Conservation (phyloP, 2,329 filamentous ascomycete genomes). For the Triangularia setosa region DNA sequence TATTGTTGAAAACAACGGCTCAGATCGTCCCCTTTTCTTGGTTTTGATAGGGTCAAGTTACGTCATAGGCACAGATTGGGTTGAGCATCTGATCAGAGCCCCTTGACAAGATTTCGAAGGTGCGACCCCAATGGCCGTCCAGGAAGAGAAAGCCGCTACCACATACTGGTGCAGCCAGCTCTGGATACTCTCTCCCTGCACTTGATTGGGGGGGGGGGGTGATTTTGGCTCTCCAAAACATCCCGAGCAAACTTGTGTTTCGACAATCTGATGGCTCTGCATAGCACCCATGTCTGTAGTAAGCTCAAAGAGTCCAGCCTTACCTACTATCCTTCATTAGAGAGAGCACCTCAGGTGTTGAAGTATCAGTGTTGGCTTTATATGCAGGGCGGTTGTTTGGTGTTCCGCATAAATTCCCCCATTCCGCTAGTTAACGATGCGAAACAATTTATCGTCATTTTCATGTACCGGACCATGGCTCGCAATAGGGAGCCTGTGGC, state of each 20-base stretch:
- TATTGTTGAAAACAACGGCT: not conserved
- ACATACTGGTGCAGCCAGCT: not conserved
- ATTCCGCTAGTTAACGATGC: not conserved
- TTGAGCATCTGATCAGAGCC: not conserved
- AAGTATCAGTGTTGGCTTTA: too few relatives aligned
- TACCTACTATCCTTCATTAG: not conserved
- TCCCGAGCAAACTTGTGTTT: too few relatives aligned
- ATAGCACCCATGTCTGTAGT: too few relatives aligned
- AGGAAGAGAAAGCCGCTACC: not conserved
- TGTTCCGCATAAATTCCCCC: not conserved
- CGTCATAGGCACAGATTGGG: not conserved
- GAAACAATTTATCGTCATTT: not conserved
- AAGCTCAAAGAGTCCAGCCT: too few relatives aligned
- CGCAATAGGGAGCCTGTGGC: not conserved
- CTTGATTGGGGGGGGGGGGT: too few relatives aligned
- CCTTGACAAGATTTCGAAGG: not conserved
- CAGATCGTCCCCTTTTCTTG: not conserved
- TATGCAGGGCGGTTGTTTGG: not conserved
- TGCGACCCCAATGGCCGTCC: not conserved
- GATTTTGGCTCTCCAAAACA: too few relatives aligned
- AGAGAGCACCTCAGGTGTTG: too few relatives aligned
- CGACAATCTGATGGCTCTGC: too few relatives aligned
- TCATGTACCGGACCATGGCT: not conserved
- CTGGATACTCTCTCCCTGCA: too few relatives aligned
- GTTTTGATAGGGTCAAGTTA: not conserved